Evolutionary conservation across 257 asterid species (phyloP), one percentile per base, ranked within the genome.

Genomic region (Ajuga chamaepitys): DNA sequence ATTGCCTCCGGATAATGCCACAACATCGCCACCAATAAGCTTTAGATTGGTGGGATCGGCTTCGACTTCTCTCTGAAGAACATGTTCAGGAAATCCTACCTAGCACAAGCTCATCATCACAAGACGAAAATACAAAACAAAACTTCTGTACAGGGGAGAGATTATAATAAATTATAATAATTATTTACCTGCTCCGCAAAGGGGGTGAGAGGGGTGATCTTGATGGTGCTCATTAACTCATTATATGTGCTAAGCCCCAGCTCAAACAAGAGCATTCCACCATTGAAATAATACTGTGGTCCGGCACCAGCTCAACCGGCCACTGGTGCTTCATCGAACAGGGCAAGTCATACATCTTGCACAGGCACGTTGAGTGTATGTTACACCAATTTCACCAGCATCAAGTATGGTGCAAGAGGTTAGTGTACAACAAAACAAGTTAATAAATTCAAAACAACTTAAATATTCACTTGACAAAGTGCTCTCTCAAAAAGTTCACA

Each of bases 21-120:
- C 30, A 88, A 47, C 89, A 86, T 80, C 3, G 95, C 91, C 25
- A 91, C 55, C 48, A 91, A 64, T 42, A 85, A 57, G 75, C 88
- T 91, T 91, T 91, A 91, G 3, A 53, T 62, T 0, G 78, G 78
- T 6, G 85, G 81, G 9, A 89, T 66, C 7, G 91, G 84, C 85
- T 62, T 87, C 61, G 77, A 77, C 0, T 44, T 38, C 57, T 86
- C 94, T 72, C 77, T 71, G 8, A 86, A 89, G 74, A 71, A 89
- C 93, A 83, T 85, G 83, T 86, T 89, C 78, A 89, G 32, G 71
- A 83, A 88, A 35, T 88, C 95, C 95, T 88, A n/a, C n/a, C n/a
- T n/a, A n/a, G n/a, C n/a, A n/a, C n/a, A n/a, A n/a, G n/a, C n/a
- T n/a, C n/a, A n/a, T n/a, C n/a, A n/a, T n/a, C n/a, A n/a, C n/a